Evolutionary conservation across 1,284 basidiomycete genomes (phyloP), one percentile per base, ranked within the genome.

Genomic region (Chondrostereum purpureum): DNA sequence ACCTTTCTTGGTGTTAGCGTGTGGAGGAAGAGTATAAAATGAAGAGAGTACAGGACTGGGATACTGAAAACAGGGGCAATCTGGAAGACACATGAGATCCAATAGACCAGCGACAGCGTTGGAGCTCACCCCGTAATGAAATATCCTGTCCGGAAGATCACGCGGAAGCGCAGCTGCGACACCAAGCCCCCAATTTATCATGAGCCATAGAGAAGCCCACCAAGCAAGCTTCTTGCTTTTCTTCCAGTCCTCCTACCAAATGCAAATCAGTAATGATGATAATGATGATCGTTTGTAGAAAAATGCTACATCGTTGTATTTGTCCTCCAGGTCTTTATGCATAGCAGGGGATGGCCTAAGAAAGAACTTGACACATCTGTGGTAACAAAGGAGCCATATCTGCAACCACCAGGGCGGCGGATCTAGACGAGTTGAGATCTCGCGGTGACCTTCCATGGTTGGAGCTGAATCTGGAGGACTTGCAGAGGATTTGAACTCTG

Each of bases 151-250:
- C 16, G 76, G 57, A 0, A 73, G 54, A 8, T 27, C 24, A 13
- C 8, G 39, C 12, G 8, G 53, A 3, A 74, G 66, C 14, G 75
- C 63, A 50, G 84, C 77, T 5, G 68, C 66, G 23, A 70, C 66
- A 1, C 74, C 77, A 33, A 88, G 68, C 14, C 76, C 66, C 87
- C 88, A 90, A 55, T 83, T 88, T 33, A 79, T 53, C 47, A 88
- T 66, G 42, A 85, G 68, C 68, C 84, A 89, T 4, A 77, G 49
- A 8, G 78, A 68, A 3, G 81, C 80, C 71, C 78, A 83, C 13
- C 84, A 51, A 8, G 81, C 81, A 34, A 85, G 64, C 0, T 73
- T 68, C 70, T 72, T 68, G 18, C 34, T 44, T 12, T 43, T 42
- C 21, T 41, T 19, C 13, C 19, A 27, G 6, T 48, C 34, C 14